Evolutionary conservation across 805 yeast species (phyloP), one percentile per base, ranked within the genome.

Genomic region (Yarrowia hollandica): DNA sequence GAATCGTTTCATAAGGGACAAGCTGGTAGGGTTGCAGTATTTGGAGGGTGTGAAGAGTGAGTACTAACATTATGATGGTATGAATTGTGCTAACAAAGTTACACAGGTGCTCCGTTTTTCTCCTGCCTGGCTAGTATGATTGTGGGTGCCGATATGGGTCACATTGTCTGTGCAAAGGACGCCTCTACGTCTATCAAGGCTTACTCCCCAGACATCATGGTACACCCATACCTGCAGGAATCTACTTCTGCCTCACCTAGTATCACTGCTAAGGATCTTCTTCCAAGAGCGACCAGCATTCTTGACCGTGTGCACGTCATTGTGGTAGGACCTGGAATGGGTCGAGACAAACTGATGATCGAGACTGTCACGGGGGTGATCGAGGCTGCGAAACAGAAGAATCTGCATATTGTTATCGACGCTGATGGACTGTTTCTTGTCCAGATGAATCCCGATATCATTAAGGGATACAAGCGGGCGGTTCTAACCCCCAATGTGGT

Each of bases 61-160:
- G 77, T 69, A 18, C n/a, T n/a, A n/a, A n/a, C n/a, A n/a, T n/a
- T n/a, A n/a, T n/a, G n/a, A n/a, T 14, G 4, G 21, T 15, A 2
- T 6, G 7, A 10, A 31, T 9, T 18, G 12, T 14, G n/a, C 31
- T 16, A 55, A 21, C 9, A 4, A 15, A 74, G 78, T 70, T 92
- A 90, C 70, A 91, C 97, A 0, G 99, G 99, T 0, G 99, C 99
- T 0, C 98, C 98, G 1, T 94, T 78, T 71, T 94, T 94, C 70
- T 80, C 96, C 31, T 87, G 95, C 5, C 86, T 87, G 69, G 87
- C 96, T 0, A 82, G 96, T 1, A 88, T 96, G 1, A 72, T 86
- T 33, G 78, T 86, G 52, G 99, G 99, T 0, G 85, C 90, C 57
- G 99, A 92, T 69, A 76, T 94, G 74, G 81, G 92, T 33, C 98